Conservation (phyloP, 2,329 filamentous ascomycete species). For the Stromatinia cepivora region DNA sequence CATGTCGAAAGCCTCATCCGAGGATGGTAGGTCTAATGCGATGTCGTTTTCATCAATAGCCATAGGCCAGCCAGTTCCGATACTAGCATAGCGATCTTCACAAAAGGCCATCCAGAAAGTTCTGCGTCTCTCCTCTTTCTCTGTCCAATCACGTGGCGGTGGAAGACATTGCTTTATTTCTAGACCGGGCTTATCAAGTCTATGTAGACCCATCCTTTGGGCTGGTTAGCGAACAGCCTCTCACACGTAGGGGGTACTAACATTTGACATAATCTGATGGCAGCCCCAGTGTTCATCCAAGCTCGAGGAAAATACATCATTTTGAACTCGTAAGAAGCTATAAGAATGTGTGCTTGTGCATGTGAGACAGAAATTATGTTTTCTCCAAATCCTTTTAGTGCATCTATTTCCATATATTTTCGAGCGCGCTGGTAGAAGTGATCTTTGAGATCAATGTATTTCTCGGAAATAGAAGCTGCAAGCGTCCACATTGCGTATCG, state of each 20-base stretch:
- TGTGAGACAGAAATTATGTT: slow-evolving; percentile 82
- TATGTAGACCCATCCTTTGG: slow-evolving; percentile 86
- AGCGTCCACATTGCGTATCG: slow-evolving; percentile 96
- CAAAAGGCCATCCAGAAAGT: slow-evolving; percentile 96
- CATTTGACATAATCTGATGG: slow-evolving; percentile 83
- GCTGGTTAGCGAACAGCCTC: slow-evolving; percentile 39
- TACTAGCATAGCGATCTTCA: slow-evolving; percentile 87
- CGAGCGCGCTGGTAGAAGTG: slow-evolving; percentile 87
- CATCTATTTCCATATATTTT: slow-evolving; percentile 87
- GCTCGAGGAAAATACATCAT: slow-evolving; percentile 96
- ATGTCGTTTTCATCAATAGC: slow-evolving; percentile 89
- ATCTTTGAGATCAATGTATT: slow-evolving; percentile 75
- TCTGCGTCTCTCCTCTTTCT: slow-evolving; percentile 83
- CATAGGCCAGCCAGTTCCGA: slow-evolving; percentile 98
- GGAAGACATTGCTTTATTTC: slow-evolving; percentile 93
- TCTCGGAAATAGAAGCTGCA: slow-evolving; percentile 82
- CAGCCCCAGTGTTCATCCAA: slow-evolving; percentile 87
- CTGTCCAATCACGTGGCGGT: slow-evolving; percentile 88
- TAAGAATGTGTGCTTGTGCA: slow-evolving; percentile 79
- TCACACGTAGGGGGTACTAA: slow-evolving; percentile 43
- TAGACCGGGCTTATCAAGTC: slow-evolving; percentile 76
- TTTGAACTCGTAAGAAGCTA: slow-evolving; percentile 89
- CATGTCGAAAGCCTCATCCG: slow-evolving; percentile 81
- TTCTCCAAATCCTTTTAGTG: slow-evolving; percentile 90
- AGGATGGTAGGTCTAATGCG: slow-evolving; percentile 77